phyloP scores from a whole-genome alignment of 2,329 filamentous ascomycete genomes.

The Coleophoma eucalyptorum region DNA sequence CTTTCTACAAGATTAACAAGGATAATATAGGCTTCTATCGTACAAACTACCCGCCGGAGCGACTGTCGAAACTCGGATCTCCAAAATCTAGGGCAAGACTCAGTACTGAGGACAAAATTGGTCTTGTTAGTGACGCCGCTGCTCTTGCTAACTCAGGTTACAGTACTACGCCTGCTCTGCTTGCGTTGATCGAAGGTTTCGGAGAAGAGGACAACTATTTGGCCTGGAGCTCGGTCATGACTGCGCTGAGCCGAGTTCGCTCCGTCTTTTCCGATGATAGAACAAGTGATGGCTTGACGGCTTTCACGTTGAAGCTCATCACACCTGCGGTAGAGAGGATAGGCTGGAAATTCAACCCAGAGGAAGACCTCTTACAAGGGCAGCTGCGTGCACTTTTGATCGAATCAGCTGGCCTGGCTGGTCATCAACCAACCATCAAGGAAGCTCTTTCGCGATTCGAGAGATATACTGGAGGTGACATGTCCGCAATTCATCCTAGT shows the following conservation, averaged over 20 bases:
- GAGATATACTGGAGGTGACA: conserved; percentile 77
- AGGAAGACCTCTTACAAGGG: conserved; percentile 84
- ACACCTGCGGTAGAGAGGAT: conserved; percentile 78
- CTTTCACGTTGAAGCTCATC: conserved; percentile 76
- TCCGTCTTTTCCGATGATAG: conserved; percentile 85
- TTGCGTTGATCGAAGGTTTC: conserved; percentile 83
- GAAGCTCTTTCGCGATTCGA: conserved; percentile 87
- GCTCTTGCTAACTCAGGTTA: conserved; percentile 87
- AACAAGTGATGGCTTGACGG: conserved; percentile 70
- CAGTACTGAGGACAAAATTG: conserved; percentile 84
- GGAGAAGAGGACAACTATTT: conserved; percentile 84
- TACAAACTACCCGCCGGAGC: conserved; percentile 79
- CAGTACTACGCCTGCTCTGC: conserved; percentile 85
- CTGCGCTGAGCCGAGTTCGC: conserved; percentile 72
- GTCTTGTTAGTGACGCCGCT: conserved; percentile 91
- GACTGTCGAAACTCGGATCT: conserved; percentile 81
- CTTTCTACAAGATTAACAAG: conserved; percentile 96
- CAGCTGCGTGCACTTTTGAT: conserved; percentile 95
- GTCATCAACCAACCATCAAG: conserved; percentile 72
- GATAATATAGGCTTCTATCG: conserved; percentile 92
- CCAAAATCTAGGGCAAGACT: conserved; percentile 78
- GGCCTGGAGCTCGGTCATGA: conserved; percentile 89
- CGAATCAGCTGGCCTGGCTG: conserved; percentile 65
- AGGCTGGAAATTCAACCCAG: conserved; percentile 82
- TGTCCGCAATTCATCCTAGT: conserved; percentile 83